Percentiles rank a stretch among this genome's conserved stretches.
Conservation (phyloP, 129 eudicot species). For the Logfia minima region DNA sequence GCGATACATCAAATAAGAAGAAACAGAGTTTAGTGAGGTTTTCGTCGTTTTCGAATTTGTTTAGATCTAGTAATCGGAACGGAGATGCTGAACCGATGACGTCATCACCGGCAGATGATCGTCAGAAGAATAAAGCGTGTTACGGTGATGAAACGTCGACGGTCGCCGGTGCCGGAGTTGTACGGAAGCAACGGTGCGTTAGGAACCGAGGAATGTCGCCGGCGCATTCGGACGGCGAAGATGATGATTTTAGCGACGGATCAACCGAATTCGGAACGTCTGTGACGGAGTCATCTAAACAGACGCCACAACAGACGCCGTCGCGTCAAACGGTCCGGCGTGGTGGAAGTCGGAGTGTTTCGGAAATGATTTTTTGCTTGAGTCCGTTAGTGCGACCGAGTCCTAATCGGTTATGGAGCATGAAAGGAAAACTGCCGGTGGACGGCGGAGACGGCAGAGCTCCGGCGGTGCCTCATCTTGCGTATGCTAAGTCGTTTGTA, state of each 20-base stretch:
- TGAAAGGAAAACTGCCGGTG: slow-evolving; percentile 53
- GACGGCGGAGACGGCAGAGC: slow-evolving; percentile 4
- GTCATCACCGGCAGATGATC: slow-evolving; percentile 41
- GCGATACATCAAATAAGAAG: slow-evolving; percentile 17
- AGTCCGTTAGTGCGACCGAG: slow-evolving; percentile 72
- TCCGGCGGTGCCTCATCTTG: slow-evolving; percentile 50
- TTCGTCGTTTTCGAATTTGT: slow-evolving; percentile 39
- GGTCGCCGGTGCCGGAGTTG: neutral
- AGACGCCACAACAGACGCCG: slow-evolving; percentile 32
- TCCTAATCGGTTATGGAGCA: slow-evolving; percentile 53
- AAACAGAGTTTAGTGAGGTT: slow-evolving; percentile 30
- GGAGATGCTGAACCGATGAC: slow-evolving; percentile 34
- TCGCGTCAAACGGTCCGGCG: slow-evolving; percentile 27
- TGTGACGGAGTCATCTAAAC: slow-evolving; percentile 48
- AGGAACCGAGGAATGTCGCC: slow-evolving; percentile 71
- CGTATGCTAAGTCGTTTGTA: slow-evolving; percentile 48
- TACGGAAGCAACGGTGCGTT: slow-evolving; percentile 29
- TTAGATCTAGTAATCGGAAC: slow-evolving; percentile 54
- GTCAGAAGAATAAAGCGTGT: slow-evolving; percentile 37
- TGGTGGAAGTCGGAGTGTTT: slow-evolving; percentile 37
- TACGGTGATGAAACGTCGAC: slow-evolving; percentile 31
- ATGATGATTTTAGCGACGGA: slow-evolving; percentile 38
- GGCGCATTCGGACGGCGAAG: slow-evolving; percentile 45
- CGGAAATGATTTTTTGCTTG: slow-evolving; percentile 50
- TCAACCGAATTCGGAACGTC: slow-evolving; percentile 46